Evolutionary conservation across 2,329 filamentous ascomycete genomes (phyloP), one percentile per base, ranked within the genome.

Genomic region (Neoarthrinium moseri): DNA sequence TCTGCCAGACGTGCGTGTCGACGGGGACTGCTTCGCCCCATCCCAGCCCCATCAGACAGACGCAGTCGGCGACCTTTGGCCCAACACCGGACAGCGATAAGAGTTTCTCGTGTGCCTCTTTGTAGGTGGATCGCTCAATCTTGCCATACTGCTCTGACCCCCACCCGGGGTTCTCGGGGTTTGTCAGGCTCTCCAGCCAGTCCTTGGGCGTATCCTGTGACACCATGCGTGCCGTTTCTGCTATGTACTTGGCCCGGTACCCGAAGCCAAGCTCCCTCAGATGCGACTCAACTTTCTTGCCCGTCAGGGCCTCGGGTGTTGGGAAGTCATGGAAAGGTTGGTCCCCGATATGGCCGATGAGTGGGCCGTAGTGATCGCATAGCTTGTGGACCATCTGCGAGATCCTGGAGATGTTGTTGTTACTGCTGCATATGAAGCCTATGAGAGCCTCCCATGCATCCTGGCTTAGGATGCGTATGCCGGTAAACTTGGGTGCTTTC

Each of bases 1-100:
- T 97, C 71, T 97, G 91, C 92, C 91, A 97, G 11, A 99, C 90
- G 68, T 99, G 95, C 1, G 95, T 99, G 66, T 99, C 94, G 24
- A 99, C 89, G 0, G 94, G 94, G 1, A 99, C 91, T 3, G 91
- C 85, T 67, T 97, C 92, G 24, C 87, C 87, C 92, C 95, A 99
- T 22, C 91, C 92, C 12, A 99, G 71, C 0, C 95, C 95, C 87
- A 99, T 96, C 17, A 99, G 72, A 61, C 89, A 96, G 6, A 97
- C 91, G 61, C 95, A 99, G 64, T 99, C 95, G 5, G 94, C 88
- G 1, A 99, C 94, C 65, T 99, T 99, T 1, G 95, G 94, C 0
- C 94, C 94, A 5, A 99, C 95, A 1, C 94, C 94, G 47, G 91
- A 83, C 18, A 99, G 75, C 5, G 78, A 70, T 1, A 97, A 74